phyloP scores from a whole-genome alignment of 495 filamentous ascomycete species.

The Cudoniella acicularis region DNA sequence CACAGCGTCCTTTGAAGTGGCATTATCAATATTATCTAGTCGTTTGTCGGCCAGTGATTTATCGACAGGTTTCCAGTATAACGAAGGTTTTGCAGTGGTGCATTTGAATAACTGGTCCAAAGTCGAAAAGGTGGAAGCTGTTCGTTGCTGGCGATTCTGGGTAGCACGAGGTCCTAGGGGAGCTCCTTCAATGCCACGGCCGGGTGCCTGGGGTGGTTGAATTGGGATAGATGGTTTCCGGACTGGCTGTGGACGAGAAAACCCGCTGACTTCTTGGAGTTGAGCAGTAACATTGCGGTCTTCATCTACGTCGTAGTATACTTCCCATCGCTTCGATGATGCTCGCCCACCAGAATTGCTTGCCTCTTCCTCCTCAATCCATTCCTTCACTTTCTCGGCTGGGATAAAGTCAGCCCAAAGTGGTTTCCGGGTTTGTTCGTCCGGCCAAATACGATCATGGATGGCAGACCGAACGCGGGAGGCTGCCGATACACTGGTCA shows the following conservation, averaged over 20 bases:
- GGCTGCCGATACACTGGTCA: constrained; percentile 64
- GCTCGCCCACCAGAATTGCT: constrained; percentile 45
- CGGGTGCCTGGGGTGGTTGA: neutral
- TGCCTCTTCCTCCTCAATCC: constrained; percentile 67
- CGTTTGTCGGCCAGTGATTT: constrained; percentile 56
- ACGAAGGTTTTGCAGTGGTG: constrained; percentile 29
- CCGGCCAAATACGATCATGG: constrained; percentile 79
- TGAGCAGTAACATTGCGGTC: constrained; percentile 52
- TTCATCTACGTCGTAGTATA: constrained; percentile 60
- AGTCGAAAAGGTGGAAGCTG: neutral
- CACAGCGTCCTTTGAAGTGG: constrained; percentile 40
- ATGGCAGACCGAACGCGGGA: constrained; percentile 73
- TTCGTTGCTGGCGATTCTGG: constrained; percentile 1
- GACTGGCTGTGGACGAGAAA: constrained; percentile 30
- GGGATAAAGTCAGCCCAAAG: constrained; percentile 93
- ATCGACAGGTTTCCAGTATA: constrained; percentile 45
- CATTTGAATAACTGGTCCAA: constrained; percentile 23
- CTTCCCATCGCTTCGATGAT: constrained; percentile 55
- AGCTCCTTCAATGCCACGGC: constrained; percentile 36
- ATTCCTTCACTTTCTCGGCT: constrained; percentile 64
- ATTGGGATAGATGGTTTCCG: constrained; percentile 18
- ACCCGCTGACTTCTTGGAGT: constrained; percentile 45
- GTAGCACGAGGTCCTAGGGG: constrained; percentile 37
- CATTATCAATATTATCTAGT: constrained; percentile 59
- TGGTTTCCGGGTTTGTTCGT: constrained; percentile 77